These are phyloP conservation scores for Fusarium sp. DNA, from an alignment of 2,329 filamentous ascomycete species.

Conservation along the genomic window DNA sequence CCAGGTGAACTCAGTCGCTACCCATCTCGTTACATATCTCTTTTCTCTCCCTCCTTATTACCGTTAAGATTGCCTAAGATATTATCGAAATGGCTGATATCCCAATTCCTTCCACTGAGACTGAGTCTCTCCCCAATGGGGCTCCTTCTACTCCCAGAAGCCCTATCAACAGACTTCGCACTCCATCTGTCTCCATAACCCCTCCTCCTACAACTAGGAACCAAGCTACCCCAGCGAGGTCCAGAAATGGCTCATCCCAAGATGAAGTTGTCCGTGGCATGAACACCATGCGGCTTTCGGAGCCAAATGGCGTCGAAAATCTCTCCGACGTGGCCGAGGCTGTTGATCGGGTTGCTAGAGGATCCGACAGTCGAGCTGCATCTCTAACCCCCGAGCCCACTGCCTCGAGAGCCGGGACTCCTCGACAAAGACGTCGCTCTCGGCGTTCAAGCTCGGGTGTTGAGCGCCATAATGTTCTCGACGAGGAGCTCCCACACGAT, in stretches of 20 bases:
- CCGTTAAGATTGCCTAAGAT: not conserved
- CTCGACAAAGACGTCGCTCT: slow-evolving; percentile 5
- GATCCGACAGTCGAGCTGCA: slow-evolving; percentile 7
- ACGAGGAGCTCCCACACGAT: slow-evolving; percentile 49
- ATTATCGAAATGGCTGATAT: slow-evolving; percentile 12
- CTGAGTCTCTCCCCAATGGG: not conserved
- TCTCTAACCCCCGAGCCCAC: slow-evolving; percentile 24
- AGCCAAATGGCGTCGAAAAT: not conserved
- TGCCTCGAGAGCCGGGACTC: not conserved
- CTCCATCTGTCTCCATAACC: slow-evolving; percentile 28
- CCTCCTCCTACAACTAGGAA: not conserved
- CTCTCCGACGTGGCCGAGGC: slow-evolving; percentile 12
- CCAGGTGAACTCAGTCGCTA: too few relatives aligned
- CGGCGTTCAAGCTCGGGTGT: slow-evolving; percentile 22
- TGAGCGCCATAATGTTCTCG: slow-evolving; percentile 35
- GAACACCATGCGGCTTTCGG: slow-evolving; percentile 16
- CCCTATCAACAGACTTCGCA: slow-evolving; percentile 7
- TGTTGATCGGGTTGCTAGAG: slow-evolving; percentile 9
- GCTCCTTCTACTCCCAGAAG: not conserved
- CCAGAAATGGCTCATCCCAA: not conserved
- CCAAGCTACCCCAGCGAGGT: not conserved
- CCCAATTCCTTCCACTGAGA: slow-evolving; percentile 30
- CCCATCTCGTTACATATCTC: not conserved
- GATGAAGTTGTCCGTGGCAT: slow-evolving; percentile 1
- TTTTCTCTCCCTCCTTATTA: not conserved